These are phyloP conservation scores for Filobasidium wieringae DNA, from an alignment of 768 basidiomycete species.

Conservation along the genomic window DNA sequence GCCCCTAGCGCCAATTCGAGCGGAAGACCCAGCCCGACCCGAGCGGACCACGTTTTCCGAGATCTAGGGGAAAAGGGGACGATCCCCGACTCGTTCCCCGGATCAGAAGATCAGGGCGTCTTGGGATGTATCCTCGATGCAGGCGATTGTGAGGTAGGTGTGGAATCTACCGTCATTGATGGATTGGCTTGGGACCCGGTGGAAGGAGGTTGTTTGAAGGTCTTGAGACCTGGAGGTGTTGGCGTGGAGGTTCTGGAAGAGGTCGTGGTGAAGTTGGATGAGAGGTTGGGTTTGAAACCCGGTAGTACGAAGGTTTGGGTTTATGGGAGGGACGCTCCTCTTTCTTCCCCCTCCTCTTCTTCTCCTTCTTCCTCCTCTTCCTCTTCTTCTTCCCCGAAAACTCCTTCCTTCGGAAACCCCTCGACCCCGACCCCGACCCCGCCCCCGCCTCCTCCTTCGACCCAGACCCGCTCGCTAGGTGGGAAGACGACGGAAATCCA, in stretches of 20 bases:
- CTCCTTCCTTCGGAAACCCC: no score
- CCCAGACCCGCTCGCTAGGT: neutral
- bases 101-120: constrained; percentile 12
- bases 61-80: constrained; percentile 48
- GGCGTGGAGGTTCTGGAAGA: constrained; percentile 75
- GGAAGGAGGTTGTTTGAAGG: constrained; percentile 50
- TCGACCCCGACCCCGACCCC: constrained; percentile 33
- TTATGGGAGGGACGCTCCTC: constrained; percentile 21
- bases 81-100: neutral
- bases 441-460: neutral
- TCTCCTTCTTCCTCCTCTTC: neutral
- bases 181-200: constrained; percentile 45
- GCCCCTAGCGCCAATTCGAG: constrained; percentile 93
- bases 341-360: no score
- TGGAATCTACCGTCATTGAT: constrained; percentile 94
- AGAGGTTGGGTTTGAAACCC: neutral
- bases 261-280: constrained; percentile 44
- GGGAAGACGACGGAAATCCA: neutral
- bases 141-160: constrained; percentile 74
- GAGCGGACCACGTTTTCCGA: constrained; percentile 65
- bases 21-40: constrained; percentile 86
- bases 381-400: no score
- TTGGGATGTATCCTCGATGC: constrained; percentile 74
- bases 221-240: constrained; percentile 83
- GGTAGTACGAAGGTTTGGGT: constrained; percentile 26